Conservation (phyloP, 1,139 yeast species). For the Debaryomyces psychrophilus region DNA sequence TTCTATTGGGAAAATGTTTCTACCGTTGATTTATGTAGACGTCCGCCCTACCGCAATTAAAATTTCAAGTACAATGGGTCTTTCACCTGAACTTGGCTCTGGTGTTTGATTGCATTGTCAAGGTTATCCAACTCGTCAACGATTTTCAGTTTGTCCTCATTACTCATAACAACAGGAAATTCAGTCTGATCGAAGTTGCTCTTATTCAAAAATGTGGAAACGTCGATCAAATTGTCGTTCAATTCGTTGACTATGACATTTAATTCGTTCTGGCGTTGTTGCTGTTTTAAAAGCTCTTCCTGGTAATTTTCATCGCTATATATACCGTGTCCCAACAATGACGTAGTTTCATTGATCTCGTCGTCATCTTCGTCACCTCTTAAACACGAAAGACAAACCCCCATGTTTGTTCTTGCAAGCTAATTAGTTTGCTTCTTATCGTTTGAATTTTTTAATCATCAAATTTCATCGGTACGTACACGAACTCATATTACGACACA, state of each 20-base stretch:
- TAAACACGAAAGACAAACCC: slow-evolving; percentile 53
- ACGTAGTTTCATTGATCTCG: slow-evolving; percentile 41
- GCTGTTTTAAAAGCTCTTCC: slow-evolving; percentile 44
- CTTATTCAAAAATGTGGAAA: slow-evolving; percentile 40
- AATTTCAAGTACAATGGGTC: slow-evolving; percentile 38
- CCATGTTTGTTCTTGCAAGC: slow-evolving; percentile 32
- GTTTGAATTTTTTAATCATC: not conserved
- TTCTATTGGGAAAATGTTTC: too few relatives aligned
- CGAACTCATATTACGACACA: not conserved
- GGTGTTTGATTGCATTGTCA: slow-evolving; percentile 24
- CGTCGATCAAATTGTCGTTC: slow-evolving; percentile 49
- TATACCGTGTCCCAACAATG: slow-evolving; percentile 35
- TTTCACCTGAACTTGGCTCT: slow-evolving; percentile 25
- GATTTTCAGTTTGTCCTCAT: slow-evolving; percentile 27
- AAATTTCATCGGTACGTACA: not conserved
- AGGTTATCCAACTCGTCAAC: slow-evolving; percentile 23
- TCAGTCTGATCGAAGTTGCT: slow-evolving; percentile 16
- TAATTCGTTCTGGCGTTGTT: slow-evolving; percentile 47
- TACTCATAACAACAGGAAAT: slow-evolving; percentile 21
- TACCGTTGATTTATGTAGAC: too few relatives aligned
- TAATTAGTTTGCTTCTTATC: slow-evolving; percentile 1
- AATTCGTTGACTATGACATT: slow-evolving; percentile 46
- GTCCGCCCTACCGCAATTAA: too few relatives aligned
- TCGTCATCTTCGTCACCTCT: slow-evolving; percentile 33
- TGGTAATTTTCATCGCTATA: slow-evolving; percentile 42